phyloP scores from a whole-genome alignment of 148 eudicot species.

The Cornus kousa region DNA sequence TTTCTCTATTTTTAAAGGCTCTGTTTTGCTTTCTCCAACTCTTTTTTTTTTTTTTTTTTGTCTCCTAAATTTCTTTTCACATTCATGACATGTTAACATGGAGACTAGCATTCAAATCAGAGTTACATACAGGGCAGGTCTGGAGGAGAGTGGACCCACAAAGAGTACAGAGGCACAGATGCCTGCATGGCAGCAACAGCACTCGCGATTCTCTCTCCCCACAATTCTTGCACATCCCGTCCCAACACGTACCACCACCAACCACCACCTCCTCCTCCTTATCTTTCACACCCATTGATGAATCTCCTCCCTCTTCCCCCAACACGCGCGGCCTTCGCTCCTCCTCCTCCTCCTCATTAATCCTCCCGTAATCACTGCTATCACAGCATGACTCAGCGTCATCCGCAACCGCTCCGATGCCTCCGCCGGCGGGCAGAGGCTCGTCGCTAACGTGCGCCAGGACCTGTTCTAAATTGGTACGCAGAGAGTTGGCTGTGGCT shows the following conservation, averaged over 20 bases:
- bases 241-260: neutral
- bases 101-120: conserved; percentile 25
- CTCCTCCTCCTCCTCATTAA: conserved; percentile 3
- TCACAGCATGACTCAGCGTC: conserved; percentile 38
- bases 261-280: neutral
- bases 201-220: conserved; percentile 42
- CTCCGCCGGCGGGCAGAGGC: neutral
- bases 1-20: too few relatives aligned
- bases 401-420: conserved; percentile 10
- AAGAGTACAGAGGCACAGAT: conserved; percentile 32
- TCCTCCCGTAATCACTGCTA: conserved; percentile 16
- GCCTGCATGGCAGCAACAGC: conserved; percentile 46
- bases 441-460: conserved; percentile 22
- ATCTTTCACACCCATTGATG: neutral
- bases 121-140: conserved; percentile 35
- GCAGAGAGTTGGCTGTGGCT: conserved; percentile 36
- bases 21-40: too few relatives aligned
- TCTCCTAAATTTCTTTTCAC: too few relatives aligned
- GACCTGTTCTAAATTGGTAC: conserved; percentile 29
- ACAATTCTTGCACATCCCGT: conserved; percentile 32
- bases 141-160: conserved; percentile 26
- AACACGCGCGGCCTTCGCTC: neutral
- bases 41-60: neutral
- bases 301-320: neutral
- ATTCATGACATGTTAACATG: conserved; percentile 27